phyloP scores from a whole-genome alignment of 805 yeast genomes.

The Torulaspora maleeae region DNA sequence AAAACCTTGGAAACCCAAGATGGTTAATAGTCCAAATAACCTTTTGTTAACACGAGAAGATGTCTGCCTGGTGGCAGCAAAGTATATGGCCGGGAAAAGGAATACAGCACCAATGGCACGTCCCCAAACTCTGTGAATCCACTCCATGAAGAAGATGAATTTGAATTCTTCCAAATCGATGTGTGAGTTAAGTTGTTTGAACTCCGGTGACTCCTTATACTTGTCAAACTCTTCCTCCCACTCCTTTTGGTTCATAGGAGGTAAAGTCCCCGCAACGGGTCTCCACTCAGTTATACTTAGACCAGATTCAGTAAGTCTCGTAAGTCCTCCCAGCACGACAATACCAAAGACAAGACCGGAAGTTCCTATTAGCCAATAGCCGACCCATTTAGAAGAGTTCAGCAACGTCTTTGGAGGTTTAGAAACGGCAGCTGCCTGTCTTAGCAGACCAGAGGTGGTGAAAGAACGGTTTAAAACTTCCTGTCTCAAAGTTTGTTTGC shows the following conservation, averaged over 20 bases:
- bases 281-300: slow-evolving; percentile 97
- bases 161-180: slow-evolving; percentile 82
- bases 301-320: slow-evolving; percentile 94
- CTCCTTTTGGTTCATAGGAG: slow-evolving; percentile 74
- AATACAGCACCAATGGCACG: slow-evolving; percentile 82
- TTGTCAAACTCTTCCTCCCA: slow-evolving; percentile 84
- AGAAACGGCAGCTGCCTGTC: slow-evolving; percentile 10
- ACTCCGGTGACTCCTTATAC: slow-evolving; percentile 86
- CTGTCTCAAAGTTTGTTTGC: neutral
- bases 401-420: slow-evolving; percentile 36
- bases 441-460: slow-evolving; percentile 12
- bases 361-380: slow-evolving; percentile 83
- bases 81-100: slow-evolving; percentile 80
- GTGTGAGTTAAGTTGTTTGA: slow-evolving; percentile 80
- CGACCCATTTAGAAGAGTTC: slow-evolving; percentile 57
- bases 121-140: slow-evolving; percentile 94
- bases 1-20: slow-evolving; percentile 89
- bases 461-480: slow-evolving; percentile 9
- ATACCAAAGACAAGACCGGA: slow-evolving; percentile 90
- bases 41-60: slow-evolving; percentile 63
- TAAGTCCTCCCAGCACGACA: slow-evolving; percentile 93
- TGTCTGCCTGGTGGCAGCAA: slow-evolving; percentile 61
- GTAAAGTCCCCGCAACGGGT: slow-evolving; percentile 92
- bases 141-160: slow-evolving; percentile 93
- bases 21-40: slow-evolving; percentile 63